A percentile compares a stretch with the other conserved stretches of the same genome.
Conservation (phyloP, 2,329 filamentous ascomycete species). For the Penicillium sp. region DNA sequence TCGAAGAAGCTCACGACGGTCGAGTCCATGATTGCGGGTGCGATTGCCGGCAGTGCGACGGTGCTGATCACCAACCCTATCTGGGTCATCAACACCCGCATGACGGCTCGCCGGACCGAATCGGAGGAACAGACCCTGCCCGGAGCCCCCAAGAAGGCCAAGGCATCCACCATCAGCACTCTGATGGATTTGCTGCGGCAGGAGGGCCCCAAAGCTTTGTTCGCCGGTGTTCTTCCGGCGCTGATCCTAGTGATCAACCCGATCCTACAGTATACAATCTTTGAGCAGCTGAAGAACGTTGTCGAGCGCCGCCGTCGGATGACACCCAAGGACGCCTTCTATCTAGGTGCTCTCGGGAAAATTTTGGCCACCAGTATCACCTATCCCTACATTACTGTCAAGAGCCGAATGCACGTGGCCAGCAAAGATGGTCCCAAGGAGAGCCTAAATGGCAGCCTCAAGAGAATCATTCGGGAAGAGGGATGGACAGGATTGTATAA, state of each 20-base stretch:
- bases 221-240: conserved; percentile 88
- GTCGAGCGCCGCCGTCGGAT: conserved; percentile 75
- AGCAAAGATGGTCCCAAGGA: conserved; percentile 72
- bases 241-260: conserved; percentile 96
- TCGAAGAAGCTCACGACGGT: conserved; percentile 82
- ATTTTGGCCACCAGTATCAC: conserved; percentile 90
- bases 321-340: conserved; percentile 82
- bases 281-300: conserved; percentile 94
- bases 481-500: conserved; percentile 92
- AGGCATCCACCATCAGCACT: conserved; percentile 72
- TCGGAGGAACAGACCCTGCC: conserved; percentile 43
- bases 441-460: conserved; percentile 74
- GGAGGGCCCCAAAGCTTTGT: conserved; percentile 81
- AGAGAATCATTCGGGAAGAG: conserved; percentile 78
- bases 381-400: conserved; percentile 98
- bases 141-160: conserved; percentile 51
- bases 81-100: conserved; percentile 98
- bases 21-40: conserved; percentile 93
- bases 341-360: conserved; percentile 90
- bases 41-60: conserved; percentile 87
- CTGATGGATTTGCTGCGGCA: conserved; percentile 75
- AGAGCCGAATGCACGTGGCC: conserved; percentile 95
- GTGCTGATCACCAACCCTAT: conserved; percentile 97
- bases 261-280: conserved; percentile 97
- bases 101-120: conserved; percentile 82